Percentiles rank a stretch among this genome's conserved stretches.
phyloP scores from a whole-genome alignment of 352 stramenopile genomes.

The Globisporangium barbulae region DNA sequence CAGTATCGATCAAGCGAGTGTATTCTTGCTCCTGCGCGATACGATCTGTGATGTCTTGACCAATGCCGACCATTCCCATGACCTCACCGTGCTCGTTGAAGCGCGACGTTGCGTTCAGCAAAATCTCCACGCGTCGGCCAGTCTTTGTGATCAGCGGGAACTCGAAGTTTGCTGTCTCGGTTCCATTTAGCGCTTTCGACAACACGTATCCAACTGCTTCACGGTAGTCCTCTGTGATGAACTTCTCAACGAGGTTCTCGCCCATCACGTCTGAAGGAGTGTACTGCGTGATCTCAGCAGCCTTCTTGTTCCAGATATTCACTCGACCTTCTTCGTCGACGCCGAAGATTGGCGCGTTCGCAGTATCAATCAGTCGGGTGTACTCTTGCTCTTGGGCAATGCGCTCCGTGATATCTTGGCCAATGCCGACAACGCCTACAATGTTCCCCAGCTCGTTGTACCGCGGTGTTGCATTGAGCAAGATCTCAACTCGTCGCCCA shows the following conservation, averaged over 20 bases:
- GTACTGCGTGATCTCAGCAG: conserved; percentile 63
- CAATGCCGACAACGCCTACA: conserved; percentile 79
- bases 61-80: conserved; percentile 33
- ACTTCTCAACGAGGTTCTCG: conserved; percentile 54
- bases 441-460: conserved; percentile 64
- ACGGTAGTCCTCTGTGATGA: conserved; percentile 50
- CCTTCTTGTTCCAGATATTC: conserved; percentile 74
- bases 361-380: conserved; percentile 68
- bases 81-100: conserved; percentile 32
- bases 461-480: conserved; percentile 70
- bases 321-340: conserved; percentile 27
- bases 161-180: conserved; percentile 60
- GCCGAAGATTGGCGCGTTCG: conserved; percentile 83
- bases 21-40: too few relatives aligned
- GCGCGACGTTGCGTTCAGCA: conserved; percentile 71
- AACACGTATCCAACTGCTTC: conserved; percentile 33
- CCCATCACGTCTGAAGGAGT: conserved; percentile 65
- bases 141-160: conserved; percentile 74
- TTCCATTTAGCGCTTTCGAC: conserved; percentile 33
- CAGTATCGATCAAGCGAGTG: conserved; percentile 86
- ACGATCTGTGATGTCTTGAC: too few relatives aligned
- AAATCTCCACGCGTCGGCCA: conserved; percentile 63
- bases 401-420: conserved; percentile 47
- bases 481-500: conserved; percentile 47
- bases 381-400: conserved; percentile 73